Evolutionary conservation across 1,284 basidiomycete species (phyloP), one percentile per base, ranked within the genome.

Genomic region (Pascua guehoae): DNA sequence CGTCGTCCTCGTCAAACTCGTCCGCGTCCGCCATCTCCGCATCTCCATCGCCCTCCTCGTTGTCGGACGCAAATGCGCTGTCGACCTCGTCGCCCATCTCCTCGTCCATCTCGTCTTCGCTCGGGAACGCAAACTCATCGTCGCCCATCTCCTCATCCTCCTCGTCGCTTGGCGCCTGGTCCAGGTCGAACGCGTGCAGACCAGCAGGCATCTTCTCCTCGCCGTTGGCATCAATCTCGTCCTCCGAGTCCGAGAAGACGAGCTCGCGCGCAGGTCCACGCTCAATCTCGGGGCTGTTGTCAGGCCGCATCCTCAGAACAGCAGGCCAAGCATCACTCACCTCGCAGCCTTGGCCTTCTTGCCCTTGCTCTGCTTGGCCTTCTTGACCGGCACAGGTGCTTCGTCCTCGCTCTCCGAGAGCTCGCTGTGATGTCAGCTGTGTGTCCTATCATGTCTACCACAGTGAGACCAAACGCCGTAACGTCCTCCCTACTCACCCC

Each of bases 231-330:
- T 83, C 74, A 8, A 70, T 69, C 32, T 79, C 86, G 12, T 83
- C 84, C 61, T 88, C 86, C 4, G 85, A 85, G 59, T 78, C 76
- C 2, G 71, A 72, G 63, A 80, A 79, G 41, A 87, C 85, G 51
- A 91, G 83, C 68, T 88, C 84, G 73, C 87, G 84, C 3, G 69
- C 71, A 12, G 71, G 72, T 54, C 69, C 64, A 56, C 69, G 65
- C 54, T 66, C 84, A 69, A 58, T 46, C 24, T 59, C 57, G 12
- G 54, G 56, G n/a, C 54, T 55, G 46, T 63, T 54, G 79, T 32
- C 24, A 32, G 24, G 24, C 77, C 74, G n/a, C 14, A 15, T 38
- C 9, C 51, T 16, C 24, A 41, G 36, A 18, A 49, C 41, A 41
- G 32, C 45, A 54, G n/a, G n/a, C 36, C 38, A 17, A 16, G 53